A percentile compares a stretch with the other conserved stretches of the same genome.
These are phyloP conservation scores for Globisporangium emineosum DNA, from an alignment of 352 stramenopile genomes.

Conservation along the genomic window DNA sequence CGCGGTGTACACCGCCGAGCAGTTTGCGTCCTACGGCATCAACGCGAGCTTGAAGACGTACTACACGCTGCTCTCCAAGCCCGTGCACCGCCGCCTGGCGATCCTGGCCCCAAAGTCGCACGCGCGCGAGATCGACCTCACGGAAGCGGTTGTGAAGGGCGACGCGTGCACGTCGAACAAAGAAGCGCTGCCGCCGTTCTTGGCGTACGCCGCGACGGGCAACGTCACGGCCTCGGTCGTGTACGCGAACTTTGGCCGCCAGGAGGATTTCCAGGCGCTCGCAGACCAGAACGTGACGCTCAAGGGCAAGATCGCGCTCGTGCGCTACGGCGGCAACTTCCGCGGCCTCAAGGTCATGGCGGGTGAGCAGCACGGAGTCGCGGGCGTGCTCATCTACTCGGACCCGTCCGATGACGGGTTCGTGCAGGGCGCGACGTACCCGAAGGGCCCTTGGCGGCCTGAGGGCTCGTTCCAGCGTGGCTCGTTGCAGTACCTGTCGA, in stretches of 20 bases:
- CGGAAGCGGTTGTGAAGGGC: conserved; percentile 47
- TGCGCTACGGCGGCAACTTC: conserved; percentile 80
- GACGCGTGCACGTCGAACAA: conserved; percentile 61
- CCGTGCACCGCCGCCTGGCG: conserved; percentile 37
- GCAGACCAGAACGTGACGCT: conserved; percentile 61
- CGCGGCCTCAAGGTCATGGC: conserved; percentile 85
- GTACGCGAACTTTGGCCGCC: conserved; percentile 86
- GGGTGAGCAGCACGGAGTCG: conserved; percentile 67
- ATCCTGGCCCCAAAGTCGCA: conserved; percentile 38
- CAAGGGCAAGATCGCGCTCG: conserved; percentile 77
- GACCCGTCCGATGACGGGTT: conserved; percentile 87
- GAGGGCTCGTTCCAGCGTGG: conserved; percentile 81
- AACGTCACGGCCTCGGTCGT: conserved; percentile 69
- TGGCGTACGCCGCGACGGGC: conserved; percentile 79
- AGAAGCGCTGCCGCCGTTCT: conserved; percentile 66
- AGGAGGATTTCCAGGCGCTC: conserved; percentile 79
- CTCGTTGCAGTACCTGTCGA: conserved; percentile 77
- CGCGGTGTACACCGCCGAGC: conserved; percentile 49
- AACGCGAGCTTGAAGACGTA: conserved; percentile 64
- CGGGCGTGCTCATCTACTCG: conserved; percentile 86
- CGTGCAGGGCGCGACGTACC: conserved; percentile 57
- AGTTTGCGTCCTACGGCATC: conserved; percentile 63
- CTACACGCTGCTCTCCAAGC: conserved; percentile 66
- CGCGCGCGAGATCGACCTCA: conserved; percentile 48
- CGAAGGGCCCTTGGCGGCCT: conserved; percentile 76